Conservation (phyloP, 345 rosid genomes). For the Laguncularia racemosa region DNA sequence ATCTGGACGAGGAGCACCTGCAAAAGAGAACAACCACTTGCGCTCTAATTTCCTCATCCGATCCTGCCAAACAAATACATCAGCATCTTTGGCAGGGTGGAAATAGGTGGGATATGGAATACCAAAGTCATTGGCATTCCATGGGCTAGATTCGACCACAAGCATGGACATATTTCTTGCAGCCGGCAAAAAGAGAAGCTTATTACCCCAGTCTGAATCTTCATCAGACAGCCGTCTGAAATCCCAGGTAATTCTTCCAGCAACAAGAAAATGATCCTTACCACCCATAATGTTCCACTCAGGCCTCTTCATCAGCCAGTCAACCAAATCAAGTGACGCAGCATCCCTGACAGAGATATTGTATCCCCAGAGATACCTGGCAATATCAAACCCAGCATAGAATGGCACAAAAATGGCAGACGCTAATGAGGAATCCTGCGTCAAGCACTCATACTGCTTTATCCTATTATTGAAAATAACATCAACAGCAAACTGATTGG, state of each 20-base stretch:
- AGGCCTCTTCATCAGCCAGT: slow-evolving; percentile 15
- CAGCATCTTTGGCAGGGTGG: slow-evolving; percentile 18
- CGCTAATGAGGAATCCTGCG: slow-evolving; percentile 38
- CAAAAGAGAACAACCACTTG: slow-evolving; percentile 18
- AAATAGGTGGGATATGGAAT: slow-evolving; percentile 23
- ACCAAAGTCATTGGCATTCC: slow-evolving; percentile 20
- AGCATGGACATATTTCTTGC: slow-evolving; percentile 21
- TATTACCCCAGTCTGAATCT: slow-evolving; percentile 17
- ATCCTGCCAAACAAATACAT: slow-evolving; percentile 18
- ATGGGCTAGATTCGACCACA: slow-evolving; percentile 18
- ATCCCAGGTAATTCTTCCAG: slow-evolving; percentile 20
- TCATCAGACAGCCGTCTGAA: slow-evolving; percentile 15
- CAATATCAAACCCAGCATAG: slow-evolving; percentile 45
- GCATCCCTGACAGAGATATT: slow-evolving; percentile 16
- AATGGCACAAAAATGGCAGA: slow-evolving; percentile 45
- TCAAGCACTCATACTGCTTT: slow-evolving; percentile 45
- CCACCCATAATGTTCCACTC: slow-evolving; percentile 23
- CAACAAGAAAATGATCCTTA: slow-evolving; percentile 20
- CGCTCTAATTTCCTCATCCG: slow-evolving; percentile 18
- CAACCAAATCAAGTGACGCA: slow-evolving; percentile 12
- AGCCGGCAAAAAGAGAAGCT: slow-evolving; percentile 17
- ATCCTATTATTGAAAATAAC: slow-evolving; percentile 43
- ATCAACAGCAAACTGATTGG: slow-evolving; percentile 45
- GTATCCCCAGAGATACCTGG: slow-evolving; percentile 29
- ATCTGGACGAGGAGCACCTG: slow-evolving; percentile 19